A percentile compares a stretch with the other conserved stretches of the same genome.
Conservation (phyloP, 345 rosid species). For the Nasturtium officinale region DNA sequence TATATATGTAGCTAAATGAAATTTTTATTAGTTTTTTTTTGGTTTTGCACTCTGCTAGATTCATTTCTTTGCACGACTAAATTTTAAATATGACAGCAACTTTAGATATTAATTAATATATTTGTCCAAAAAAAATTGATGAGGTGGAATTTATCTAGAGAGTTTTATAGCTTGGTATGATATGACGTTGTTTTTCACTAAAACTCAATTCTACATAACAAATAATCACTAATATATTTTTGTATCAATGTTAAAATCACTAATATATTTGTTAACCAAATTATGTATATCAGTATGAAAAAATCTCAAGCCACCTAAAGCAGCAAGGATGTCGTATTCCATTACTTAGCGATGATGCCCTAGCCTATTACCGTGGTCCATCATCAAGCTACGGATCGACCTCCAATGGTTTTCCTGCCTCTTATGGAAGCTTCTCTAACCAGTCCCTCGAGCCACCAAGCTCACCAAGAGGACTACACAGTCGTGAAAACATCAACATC, state of each 20-base stretch:
- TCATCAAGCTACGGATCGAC: conserved; percentile 1
- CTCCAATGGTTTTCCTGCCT: not conserved
- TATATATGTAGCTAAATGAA: no score
- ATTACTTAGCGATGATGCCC: not conserved
- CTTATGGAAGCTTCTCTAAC: conserved; percentile 9
- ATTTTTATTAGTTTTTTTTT: no score
- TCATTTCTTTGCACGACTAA: no score
- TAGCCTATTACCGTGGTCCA: not conserved
- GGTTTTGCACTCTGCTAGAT: no score
- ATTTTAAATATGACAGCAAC: no score
- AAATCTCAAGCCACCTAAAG: not conserved
- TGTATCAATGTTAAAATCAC: not conserved
- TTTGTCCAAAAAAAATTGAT: no score
- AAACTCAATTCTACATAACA: no score
- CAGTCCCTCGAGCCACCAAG: conserved; percentile 2
- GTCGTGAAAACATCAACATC: conserved; percentile 16
- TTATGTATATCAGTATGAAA: conserved; percentile 2
- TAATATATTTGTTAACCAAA: conserved; percentile 3
- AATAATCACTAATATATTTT: no score
- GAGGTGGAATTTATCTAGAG: no score
- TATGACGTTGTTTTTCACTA: no score
- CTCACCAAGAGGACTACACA: conserved; percentile 15
- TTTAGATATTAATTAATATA: no score
- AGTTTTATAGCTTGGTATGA: no score
- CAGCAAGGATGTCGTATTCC: not conserved